These are phyloP conservation scores for Penicillium vulpinum DNA, from an alignment of 2,329 filamentous ascomycete genomes.

Conservation along the genomic window DNA sequence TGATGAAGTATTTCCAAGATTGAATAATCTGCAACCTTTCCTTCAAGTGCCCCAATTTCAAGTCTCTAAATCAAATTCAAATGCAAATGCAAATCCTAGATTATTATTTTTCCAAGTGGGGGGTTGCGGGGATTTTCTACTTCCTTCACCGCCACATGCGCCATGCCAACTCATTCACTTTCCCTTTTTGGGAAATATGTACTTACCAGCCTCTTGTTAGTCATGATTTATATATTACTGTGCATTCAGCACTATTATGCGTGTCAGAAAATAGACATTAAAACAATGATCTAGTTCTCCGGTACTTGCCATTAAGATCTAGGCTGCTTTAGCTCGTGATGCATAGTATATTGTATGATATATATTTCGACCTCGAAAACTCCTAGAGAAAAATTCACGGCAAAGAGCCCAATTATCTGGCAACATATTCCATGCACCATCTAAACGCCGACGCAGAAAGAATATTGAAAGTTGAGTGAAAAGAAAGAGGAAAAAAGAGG, in stretches of 20 bases:
- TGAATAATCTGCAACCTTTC: not conserved
- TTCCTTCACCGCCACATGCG: constrained; percentile 30
- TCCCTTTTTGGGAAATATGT: constrained; percentile 15
- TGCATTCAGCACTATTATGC: too few relatives aligned
- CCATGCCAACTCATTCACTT: constrained; percentile 26
- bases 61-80: not conserved
- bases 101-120: constrained; percentile 17
- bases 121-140: constrained; percentile 22
- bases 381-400: not conserved
- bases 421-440: not conserved
- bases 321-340: not conserved
- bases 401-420: not conserved
- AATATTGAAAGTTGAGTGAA: not conserved
- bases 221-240: not conserved
- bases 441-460: not conserved
- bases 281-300: too few relatives aligned
- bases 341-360: too few relatives aligned
- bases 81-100: too few relatives aligned
- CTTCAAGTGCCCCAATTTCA: not conserved
- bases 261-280: too few relatives aligned
- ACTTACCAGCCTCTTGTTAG: not conserved
- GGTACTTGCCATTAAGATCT: not conserved
- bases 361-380: not conserved
- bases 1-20: not conserved
- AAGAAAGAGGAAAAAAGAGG: constrained; percentile 1